These are phyloP conservation scores for Neonectria punicea DNA, from an alignment of 2,329 filamentous ascomycete species.

Conservation along the genomic window DNA sequence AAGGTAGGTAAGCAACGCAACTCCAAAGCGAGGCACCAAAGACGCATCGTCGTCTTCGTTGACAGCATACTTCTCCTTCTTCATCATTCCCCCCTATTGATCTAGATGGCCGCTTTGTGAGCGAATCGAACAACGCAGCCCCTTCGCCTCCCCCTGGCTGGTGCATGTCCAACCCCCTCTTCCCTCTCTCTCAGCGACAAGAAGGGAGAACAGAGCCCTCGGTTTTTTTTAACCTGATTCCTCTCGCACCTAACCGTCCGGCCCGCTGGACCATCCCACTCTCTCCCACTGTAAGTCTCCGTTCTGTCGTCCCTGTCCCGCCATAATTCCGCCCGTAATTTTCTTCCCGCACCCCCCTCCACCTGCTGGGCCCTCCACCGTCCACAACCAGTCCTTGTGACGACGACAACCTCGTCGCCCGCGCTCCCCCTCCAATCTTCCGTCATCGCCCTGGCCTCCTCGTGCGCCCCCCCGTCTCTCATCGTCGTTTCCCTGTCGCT, in stretches of 20 bases:
- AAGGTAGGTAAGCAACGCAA: constrained; percentile 4
- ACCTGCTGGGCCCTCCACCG: constrained; percentile 32
- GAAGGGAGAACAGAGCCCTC: constrained; percentile 3
- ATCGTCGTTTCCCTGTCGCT: constrained; percentile 15
- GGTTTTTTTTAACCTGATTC: neutral
- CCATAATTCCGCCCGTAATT: constrained; percentile 23
- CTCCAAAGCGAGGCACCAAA: constrained; percentile 12
- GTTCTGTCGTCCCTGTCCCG: constrained; percentile 20
- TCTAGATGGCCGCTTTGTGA: constrained; percentile 13
- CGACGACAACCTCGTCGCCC: constrained; percentile 35
- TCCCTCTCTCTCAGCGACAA: constrained; percentile 7
- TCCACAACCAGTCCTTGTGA: constrained; percentile 38
- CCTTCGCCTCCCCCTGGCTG: constrained; percentile 13
- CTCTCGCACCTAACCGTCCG: constrained; percentile 13
- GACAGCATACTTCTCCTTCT: constrained; percentile 1
- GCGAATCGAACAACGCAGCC: constrained; percentile 11
- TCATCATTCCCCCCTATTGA: constrained; percentile 1
- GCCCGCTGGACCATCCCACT: constrained; percentile 17
- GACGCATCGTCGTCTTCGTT: constrained; percentile 15
- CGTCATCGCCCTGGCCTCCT: constrained; percentile 33
- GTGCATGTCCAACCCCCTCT: constrained; percentile 21
- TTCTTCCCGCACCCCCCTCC: constrained; percentile 30
- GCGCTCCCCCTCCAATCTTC: constrained; percentile 37
- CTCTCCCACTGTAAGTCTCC: constrained; percentile 24
- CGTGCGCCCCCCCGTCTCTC: constrained; percentile 32